These are phyloP conservation scores for Septoria petroselini DNA, from an alignment of 2,329 filamentous ascomycete species.

Conservation along the genomic window DNA sequence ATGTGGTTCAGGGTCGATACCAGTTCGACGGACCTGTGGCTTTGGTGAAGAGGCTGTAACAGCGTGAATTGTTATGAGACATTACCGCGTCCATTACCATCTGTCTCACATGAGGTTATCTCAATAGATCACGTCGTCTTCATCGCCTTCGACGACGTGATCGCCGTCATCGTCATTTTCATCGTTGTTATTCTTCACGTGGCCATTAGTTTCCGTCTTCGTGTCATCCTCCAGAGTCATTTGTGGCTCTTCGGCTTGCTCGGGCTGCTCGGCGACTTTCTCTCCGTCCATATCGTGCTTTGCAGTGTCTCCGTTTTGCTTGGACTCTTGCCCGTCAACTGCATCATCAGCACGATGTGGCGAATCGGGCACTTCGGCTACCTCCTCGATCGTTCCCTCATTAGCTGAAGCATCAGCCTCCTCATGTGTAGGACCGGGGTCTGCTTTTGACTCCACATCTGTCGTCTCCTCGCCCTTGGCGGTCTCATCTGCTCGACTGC, in stretches of 20 bases:
- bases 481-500: background rate
- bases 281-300: constrained; percentile 13
- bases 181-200: constrained; percentile 47
- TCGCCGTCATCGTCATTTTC: constrained; percentile 59
- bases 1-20: constrained; percentile 21
- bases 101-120: background rate
- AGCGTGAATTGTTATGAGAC: background rate
- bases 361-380: background rate
- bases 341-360: background rate
- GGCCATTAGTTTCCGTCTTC: constrained; percentile 17
- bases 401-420: background rate
- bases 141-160: constrained; percentile 77
- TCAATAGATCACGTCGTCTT: constrained; percentile 90
- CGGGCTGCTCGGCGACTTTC: constrained; percentile 11
- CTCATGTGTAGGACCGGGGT: constrained; percentile 1
- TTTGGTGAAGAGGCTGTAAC: constrained; percentile 20
- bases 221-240: constrained; percentile 22
- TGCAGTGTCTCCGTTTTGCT: constrained; percentile 2
- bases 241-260: constrained; percentile 1
- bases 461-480: background rate
- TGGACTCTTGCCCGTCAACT: background rate
- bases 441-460: constrained; percentile 3
- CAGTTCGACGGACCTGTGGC: constrained; percentile 25
- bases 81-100: no score
- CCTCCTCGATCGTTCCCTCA: background rate